Evolutionary conservation across 169 alveolate genomes (phyloP).

Genomic region (Eimeria nieschulzi): DNA sequence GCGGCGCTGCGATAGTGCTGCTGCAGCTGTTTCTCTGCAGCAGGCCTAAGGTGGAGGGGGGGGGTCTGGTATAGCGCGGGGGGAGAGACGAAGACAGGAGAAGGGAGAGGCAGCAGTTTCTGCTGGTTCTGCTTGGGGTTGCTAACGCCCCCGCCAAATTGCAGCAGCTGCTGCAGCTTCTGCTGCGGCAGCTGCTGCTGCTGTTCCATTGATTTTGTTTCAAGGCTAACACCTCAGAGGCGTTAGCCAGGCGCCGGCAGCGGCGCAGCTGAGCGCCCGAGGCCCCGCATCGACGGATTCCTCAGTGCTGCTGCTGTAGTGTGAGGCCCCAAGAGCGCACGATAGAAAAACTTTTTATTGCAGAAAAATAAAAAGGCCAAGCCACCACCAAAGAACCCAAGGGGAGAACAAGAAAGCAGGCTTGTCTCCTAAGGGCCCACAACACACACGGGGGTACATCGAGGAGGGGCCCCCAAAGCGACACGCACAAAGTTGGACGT

Average conservation of each 20-base stretch:
- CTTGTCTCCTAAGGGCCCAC: too few species aligned
- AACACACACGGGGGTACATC: too few species aligned
- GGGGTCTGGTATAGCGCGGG: background rate
- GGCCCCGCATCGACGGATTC: background rate
- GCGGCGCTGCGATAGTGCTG: constrained; percentile 45
- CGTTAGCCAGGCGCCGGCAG: constrained; percentile 1
- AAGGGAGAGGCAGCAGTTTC: background rate
- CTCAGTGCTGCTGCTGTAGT: too few species aligned
- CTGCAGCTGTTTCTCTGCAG: background rate
- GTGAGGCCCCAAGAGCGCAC: too few species aligned
- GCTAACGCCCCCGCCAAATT: background rate
- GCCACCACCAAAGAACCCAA: too few species aligned
- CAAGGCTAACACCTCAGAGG: background rate
- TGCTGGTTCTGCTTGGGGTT: background rate
- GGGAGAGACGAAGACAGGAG: background rate
- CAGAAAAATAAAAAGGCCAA: too few species aligned
- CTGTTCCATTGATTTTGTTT: background rate
- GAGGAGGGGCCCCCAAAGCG: too few species aligned
- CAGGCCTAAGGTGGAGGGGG: background rate
- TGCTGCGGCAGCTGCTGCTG: too few species aligned
- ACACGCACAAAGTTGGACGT: too few species aligned
- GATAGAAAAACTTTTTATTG: too few species aligned
- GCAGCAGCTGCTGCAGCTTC: background rate
- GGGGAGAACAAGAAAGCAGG: too few species aligned
- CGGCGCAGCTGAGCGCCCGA: background rate